Base-by-base conservation (phyloP, 2,329 filamentous ascomycete species). In the Fusarium tanahbumbuense region DNA sequence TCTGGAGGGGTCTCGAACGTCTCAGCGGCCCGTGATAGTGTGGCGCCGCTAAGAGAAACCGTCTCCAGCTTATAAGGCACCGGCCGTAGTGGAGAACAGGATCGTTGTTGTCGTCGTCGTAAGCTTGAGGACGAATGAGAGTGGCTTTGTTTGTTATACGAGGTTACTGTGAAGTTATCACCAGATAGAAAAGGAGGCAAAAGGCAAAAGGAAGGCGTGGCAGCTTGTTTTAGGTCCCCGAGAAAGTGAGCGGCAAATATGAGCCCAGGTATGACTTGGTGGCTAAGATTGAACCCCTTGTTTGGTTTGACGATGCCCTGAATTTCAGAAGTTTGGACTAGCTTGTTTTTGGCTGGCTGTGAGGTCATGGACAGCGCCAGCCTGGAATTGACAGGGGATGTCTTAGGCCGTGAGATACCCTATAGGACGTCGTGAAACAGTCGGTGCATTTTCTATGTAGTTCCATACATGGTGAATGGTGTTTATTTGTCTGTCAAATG, bases 1-100 rank as follows among this genome's bases (percentile, higher is more conserved):
- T 37, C 34, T 27, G 37, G 60, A 70, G 56, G 64, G 56, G 64
- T 48, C 57, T 48, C 30, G 52, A 64, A 32, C 61, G 61, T 66
- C 57, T 61, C 61, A 64, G 37, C 65, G 61, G 69, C 55, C 68
- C 61, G 65, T 48, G 42, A 45, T 53, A 41, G 44, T 47, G 69
- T 70, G 68, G 65, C 57, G 57, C 64, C 68, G 68, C 69, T 72
- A 70, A 59, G 22, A 47, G 44, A 42, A 42, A 34, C 62, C 32
- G 34, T 66, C 68, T 72, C 65, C 61, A 70, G n/a, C 67, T 71
- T 71, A 59, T 59, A 70, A 71, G 60, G 59, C 49, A 63, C 56
- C n/a, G 30, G 53, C 53, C 59, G 42, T 44, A 59, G 56, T 70
- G 69, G 69, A 45, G 66, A 72, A 56, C n/a, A 46, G 54, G 27